A percentile compares a stretch with the other conserved stretches of the same genome.
phyloP scores from a whole-genome alignment of 164 flowering plant species.

The Litsea cubeba region DNA sequence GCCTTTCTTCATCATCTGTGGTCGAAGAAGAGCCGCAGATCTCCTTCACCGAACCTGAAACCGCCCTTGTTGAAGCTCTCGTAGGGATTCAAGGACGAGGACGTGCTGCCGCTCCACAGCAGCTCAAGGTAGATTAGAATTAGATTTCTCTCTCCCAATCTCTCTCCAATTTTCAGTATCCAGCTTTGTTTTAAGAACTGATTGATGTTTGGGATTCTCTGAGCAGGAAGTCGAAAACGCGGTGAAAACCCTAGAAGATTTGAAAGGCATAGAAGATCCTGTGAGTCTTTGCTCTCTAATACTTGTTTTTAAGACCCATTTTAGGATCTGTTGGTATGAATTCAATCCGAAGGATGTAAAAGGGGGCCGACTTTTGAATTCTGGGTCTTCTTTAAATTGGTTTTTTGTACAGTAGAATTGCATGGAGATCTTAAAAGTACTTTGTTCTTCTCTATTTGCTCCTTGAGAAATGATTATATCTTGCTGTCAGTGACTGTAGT shows the following conservation, averaged over 20 bases:
- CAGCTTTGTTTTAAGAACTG: neutral
- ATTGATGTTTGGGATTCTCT: slow-evolving; percentile 5
- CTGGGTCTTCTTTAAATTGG: too few relatives aligned
- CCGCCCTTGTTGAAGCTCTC: slow-evolving; percentile 53
- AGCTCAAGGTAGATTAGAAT: slow-evolving; percentile 46
- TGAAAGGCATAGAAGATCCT: slow-evolving; percentile 68
- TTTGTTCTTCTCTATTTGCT: too few relatives aligned
- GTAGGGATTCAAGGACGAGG: slow-evolving; percentile 95
- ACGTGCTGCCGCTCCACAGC: slow-evolving; percentile 70
- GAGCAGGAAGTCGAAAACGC: slow-evolving; percentile 75
- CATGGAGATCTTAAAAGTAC: too few relatives aligned
- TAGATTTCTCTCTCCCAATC: neutral
- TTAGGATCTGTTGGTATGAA: too few relatives aligned
- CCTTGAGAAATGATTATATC: too few relatives aligned
- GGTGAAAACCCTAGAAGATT: slow-evolving; percentile 59
- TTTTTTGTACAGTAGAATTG: too few relatives aligned
- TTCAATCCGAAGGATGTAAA: too few relatives aligned
- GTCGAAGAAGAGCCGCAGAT: slow-evolving; percentile 3
- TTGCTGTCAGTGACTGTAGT: too few relatives aligned
- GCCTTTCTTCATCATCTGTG: neutral
- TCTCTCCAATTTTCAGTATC: neutral
- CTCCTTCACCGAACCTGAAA: slow-evolving; percentile 55
- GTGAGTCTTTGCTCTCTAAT: slow-evolving; percentile 26
- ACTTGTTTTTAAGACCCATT: neutral
- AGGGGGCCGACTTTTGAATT: too few relatives aligned